phyloP scores from a whole-genome alignment of 2,329 filamentous ascomycete genomes.

The Ascocoryne sarcoides region DNA sequence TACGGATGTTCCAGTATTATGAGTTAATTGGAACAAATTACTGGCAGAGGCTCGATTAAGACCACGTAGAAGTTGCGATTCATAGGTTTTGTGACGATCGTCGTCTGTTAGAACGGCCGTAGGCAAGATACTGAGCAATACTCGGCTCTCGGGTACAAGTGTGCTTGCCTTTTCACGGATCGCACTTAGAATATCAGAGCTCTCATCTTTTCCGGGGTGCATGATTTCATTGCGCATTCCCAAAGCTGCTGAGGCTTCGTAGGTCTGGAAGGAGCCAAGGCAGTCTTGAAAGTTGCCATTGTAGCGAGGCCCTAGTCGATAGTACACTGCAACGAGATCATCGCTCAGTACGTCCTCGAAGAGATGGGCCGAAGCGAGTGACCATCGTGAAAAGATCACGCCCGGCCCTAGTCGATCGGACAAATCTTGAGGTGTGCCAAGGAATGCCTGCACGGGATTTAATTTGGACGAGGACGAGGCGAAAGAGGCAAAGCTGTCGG shows the following conservation, averaged over 20 bases:
- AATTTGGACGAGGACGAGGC: slow-evolving; percentile 49
- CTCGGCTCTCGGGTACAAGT: slow-evolving; percentile 70
- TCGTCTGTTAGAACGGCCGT: slow-evolving; percentile 73
- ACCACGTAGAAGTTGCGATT: slow-evolving; percentile 66
- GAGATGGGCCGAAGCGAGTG: slow-evolving; percentile 79
- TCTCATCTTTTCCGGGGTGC: slow-evolving; percentile 81
- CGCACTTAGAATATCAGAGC: slow-evolving; percentile 82
- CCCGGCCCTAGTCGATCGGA: slow-evolving; percentile 67
- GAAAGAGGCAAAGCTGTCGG: slow-evolving; percentile 63
- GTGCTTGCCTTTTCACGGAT: slow-evolving; percentile 78
- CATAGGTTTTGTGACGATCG: slow-evolving; percentile 60
- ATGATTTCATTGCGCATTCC: slow-evolving; percentile 87
- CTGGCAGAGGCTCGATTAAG: slow-evolving; percentile 64
- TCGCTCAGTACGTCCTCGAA: slow-evolving; percentile 84
- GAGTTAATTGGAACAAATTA: slow-evolving; percentile 59
- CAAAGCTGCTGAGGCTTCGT: slow-evolving; percentile 81
- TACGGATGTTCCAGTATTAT: slow-evolving; percentile 66
- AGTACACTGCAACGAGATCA: slow-evolving; percentile 84
- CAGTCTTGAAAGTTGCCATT: slow-evolving; percentile 96
- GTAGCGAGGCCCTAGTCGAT: slow-evolving; percentile 81
- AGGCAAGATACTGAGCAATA: slow-evolving; percentile 77
- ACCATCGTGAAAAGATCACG: slow-evolving; percentile 72
- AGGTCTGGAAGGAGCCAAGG: slow-evolving; percentile 91
- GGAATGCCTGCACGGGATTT: slow-evolving; percentile 77
- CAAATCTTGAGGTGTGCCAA: slow-evolving; percentile 86